Percentiles rank a stretch among this genome's conserved stretches.
phyloP scores from a whole-genome alignment of 176 grass and related monocot genomes.

The Raddia guianensis region DNA sequence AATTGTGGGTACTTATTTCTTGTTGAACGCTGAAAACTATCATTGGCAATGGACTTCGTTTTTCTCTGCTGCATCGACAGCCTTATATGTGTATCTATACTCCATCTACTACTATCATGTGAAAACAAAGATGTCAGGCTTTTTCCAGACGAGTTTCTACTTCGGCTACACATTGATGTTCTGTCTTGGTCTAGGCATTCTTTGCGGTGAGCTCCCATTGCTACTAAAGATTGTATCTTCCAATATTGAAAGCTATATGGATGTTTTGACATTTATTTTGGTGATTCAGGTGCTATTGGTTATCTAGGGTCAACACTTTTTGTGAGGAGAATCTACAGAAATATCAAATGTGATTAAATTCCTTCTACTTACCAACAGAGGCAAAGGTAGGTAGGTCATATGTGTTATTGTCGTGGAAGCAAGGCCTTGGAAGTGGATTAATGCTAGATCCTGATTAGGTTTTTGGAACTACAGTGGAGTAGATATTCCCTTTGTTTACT shows the following conservation, averaged over 20 bases:
- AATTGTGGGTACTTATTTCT: conserved; percentile 88
- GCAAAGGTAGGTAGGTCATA: background rate
- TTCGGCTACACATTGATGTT: conserved; percentile 93
- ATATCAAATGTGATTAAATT: conserved; percentile 72
- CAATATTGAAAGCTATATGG: background rate
- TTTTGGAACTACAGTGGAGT: conserved; percentile 39
- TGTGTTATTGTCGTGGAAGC: conserved; percentile 28
- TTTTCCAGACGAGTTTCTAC: conserved; percentile 92
- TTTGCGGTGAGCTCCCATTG: conserved; percentile 57
- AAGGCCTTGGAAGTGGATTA: conserved; percentile 35
- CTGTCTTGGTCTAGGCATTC: conserved; percentile 78
- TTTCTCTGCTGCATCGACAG: conserved; percentile 75
- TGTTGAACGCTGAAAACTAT: conserved; percentile 85
- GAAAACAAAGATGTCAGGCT: conserved; percentile 92
- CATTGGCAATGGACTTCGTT: conserved; percentile 90
- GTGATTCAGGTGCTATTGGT: conserved; percentile 63
- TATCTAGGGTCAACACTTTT: conserved; percentile 73
- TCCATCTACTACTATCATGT: conserved; percentile 79
- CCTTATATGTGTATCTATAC: conserved; percentile 76
- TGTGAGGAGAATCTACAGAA: conserved; percentile 83
- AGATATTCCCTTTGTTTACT: conserved; percentile 17
- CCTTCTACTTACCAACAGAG: background rate
- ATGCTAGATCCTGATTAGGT: conserved; percentile 41
- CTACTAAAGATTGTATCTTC: background rate
- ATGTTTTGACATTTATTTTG: conserved; percentile 18